Evolutionary conservation across 306 rosid species (phyloP).

Genomic region (Fragaria nilgerrensis): DNA sequence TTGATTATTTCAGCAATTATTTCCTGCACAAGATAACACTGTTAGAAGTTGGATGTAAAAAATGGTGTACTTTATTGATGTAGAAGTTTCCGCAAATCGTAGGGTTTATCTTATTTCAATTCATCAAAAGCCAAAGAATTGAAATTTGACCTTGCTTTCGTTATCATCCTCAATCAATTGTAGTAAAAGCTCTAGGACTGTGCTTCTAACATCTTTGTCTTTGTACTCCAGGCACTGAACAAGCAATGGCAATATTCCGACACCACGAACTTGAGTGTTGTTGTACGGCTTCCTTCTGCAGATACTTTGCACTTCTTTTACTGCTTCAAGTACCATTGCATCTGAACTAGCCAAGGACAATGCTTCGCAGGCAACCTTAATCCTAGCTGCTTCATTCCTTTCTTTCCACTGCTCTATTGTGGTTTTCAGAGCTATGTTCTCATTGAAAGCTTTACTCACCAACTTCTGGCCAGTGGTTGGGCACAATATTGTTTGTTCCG

Average conservation of each 20-base stretch:
- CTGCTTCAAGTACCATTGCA: conserved; percentile 44
- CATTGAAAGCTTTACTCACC: conserved; percentile 22
- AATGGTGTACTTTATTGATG: background rate
- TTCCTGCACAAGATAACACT: conserved; percentile 36
- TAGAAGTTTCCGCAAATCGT: background rate
- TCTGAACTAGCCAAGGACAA: conserved; percentile 50
- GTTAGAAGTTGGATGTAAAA: background rate
- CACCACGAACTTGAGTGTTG: conserved; percentile 18
- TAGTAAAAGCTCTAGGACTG: conserved; percentile 30
- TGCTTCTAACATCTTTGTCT: conserved; percentile 33
- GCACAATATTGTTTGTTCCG: conserved; percentile 27
- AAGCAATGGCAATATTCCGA: conserved; percentile 40
- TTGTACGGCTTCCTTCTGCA: conserved; percentile 27
- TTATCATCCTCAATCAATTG: conserved; percentile 34
- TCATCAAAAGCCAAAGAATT: background rate
- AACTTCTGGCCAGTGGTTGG: conserved; percentile 40
- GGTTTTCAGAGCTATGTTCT: conserved; percentile 39
- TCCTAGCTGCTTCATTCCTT: conserved; percentile 43
- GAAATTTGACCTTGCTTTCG: conserved; percentile 33
- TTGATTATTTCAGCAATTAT: conserved; percentile 20
- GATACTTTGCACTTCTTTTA: conserved; percentile 35
- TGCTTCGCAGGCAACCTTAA: conserved; percentile 37
- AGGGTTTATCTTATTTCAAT: background rate
- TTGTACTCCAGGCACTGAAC: conserved; percentile 28
- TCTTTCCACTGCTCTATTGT: conserved; percentile 47